These are phyloP conservation scores for Vachellia collinsii DNA, from an alignment of 306 rosid genomes.

Conservation along the genomic window DNA sequence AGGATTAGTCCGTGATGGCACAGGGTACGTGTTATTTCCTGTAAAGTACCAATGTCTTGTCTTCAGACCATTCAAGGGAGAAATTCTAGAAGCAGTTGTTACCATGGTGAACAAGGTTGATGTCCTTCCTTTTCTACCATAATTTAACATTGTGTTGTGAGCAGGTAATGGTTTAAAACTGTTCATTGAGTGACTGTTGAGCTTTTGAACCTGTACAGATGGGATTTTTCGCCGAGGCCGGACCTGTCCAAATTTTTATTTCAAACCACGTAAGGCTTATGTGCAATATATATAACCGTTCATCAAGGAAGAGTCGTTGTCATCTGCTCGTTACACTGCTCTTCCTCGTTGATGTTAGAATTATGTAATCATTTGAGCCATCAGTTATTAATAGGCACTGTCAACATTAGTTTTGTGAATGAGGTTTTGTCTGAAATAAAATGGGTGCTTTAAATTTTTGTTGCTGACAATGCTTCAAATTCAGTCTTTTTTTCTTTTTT, in stretches of 20 bases:
- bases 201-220: conserved; percentile 52
- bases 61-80: conserved; percentile 93
- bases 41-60: conserved; percentile 95
- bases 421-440: conserved; percentile 1
- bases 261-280: conserved; percentile 78
- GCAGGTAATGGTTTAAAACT: conserved; percentile 19
- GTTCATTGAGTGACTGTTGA: conserved; percentile 11
- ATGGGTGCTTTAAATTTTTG: background rate
- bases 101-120: conserved; percentile 94
- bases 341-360: conserved; percentile 1
- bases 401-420: background rate
- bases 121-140: background rate
- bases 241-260: conserved; percentile 94
- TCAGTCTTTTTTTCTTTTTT: background rate
- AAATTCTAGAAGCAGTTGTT: conserved; percentile 93
- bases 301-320: background rate
- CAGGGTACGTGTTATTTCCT: conserved; percentile 91
- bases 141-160: background rate
- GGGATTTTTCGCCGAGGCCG: conserved; percentile 98
- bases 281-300: conserved; percentile 7
- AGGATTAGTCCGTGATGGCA: conserved; percentile 87
- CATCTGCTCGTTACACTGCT: background rate
- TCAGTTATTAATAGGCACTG: background rate
- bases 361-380: background rate
- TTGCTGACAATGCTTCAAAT: conserved; percentile 4